phyloP scores from a whole-genome alignment of 495 filamentous ascomycete genomes.

The Aspergillus incahuasiensis region DNA sequence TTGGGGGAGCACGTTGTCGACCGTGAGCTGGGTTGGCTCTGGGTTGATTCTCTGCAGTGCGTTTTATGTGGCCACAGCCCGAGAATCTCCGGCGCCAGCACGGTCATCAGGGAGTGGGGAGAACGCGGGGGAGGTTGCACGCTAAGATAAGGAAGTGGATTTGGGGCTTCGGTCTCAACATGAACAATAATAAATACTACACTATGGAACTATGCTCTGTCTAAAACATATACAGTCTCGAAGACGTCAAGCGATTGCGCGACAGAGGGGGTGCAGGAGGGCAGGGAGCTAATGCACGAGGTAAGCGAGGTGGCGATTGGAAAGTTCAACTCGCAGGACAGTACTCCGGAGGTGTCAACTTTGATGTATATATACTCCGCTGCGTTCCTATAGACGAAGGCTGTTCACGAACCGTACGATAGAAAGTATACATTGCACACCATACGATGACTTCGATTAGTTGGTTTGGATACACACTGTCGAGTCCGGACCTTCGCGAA shows the following conservation, averaged over 20 bases:
- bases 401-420: neutral
- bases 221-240: no score
- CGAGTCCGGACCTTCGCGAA: neutral
- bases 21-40: slow-evolving; percentile 66
- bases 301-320: slow-evolving; percentile 3
- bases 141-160: slow-evolving; percentile 2
- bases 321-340: neutral
- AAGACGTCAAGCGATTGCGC: no score
- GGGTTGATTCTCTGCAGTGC: slow-evolving; percentile 76
- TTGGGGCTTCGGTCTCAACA: neutral
- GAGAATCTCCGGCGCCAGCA: slow-evolving; percentile 24
- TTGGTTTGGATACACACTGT: neutral
- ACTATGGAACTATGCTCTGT: no score
- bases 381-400: neutral
- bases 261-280: neutral
- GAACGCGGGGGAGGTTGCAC: slow-evolving; percentile 4
- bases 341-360: neutral
- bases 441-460: neutral
- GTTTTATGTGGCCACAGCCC: slow-evolving; percentile 65
- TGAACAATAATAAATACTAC: neutral
- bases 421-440: neutral
- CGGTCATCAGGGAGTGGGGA: neutral
- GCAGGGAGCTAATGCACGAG: slow-evolving; percentile 4
- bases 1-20: slow-evolving; percentile 65
- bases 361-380: neutral